phyloP scores from a whole-genome alignment of 495 filamentous ascomycete genomes.

The Oleoguttula mirabilis region DNA sequence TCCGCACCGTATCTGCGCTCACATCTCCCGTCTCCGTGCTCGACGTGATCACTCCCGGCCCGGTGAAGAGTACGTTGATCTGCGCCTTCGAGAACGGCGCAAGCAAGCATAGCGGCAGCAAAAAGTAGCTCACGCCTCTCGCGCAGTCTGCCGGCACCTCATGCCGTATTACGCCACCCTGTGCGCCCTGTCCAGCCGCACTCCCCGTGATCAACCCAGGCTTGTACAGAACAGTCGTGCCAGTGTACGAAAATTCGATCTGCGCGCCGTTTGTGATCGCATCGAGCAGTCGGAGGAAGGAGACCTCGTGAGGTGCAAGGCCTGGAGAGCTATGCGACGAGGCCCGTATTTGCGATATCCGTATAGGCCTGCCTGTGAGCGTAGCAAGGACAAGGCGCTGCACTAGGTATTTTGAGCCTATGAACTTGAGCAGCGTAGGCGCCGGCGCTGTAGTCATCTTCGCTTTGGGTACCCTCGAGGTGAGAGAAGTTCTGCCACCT shows the following conservation, averaged over 20 bases:
- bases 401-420: conserved; percentile 66
- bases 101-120: conserved; percentile 76
- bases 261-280: conserved; percentile 86
- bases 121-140: conserved; percentile 82
- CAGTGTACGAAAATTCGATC: conserved; percentile 90
- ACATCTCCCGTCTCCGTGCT: conserved; percentile 72
- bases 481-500: too few species aligned
- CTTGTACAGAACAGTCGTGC: conserved; percentile 79
- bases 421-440: conserved; percentile 51
- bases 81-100: conserved; percentile 86
- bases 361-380: conserved; percentile 75
- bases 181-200: conserved; percentile 51
- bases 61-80: conserved; percentile 77
- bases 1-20: conserved; percentile 83
- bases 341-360: conserved; percentile 85
- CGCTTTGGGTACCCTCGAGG: too few species aligned
- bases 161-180: conserved; percentile 63
- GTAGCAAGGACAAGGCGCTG: conserved; percentile 82
- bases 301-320: conserved; percentile 83
- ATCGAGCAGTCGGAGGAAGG: conserved; percentile 89
- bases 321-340: conserved; percentile 74
- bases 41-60: conserved; percentile 86
- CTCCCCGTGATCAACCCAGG: conserved; percentile 85
- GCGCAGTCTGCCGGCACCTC: conserved; percentile 60
- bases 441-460: conserved; percentile 7